Base-by-base conservation (phyloP, 345 rosid genomes). In the Salix viminalis region DNA sequence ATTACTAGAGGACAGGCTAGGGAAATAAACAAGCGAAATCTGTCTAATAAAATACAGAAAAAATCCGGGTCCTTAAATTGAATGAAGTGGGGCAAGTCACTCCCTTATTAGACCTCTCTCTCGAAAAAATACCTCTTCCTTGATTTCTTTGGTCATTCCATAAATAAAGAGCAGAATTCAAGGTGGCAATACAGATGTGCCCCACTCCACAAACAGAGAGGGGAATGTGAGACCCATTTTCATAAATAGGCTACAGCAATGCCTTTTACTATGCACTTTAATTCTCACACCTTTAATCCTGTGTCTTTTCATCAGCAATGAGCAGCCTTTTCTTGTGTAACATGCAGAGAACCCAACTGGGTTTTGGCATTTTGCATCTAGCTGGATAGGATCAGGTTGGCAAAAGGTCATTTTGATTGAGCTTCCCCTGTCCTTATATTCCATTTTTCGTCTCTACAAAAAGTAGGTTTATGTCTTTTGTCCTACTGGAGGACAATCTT, bases 1-100 rank as follows among this genome's bases (percentile, higher is more conserved):
- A 83, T 75, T 72, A 77, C 87, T 84, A 87, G 77, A 76, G 52
- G 88, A 88, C 89, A 87, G 85, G 82, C 69, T 79, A 85, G 73
- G 87, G 86, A 82, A 79, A 85, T 84, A 79, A 69, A 77, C 65
- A 79, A 84, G 80, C 83, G 79, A 76, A 83, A 54, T 15, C 69
- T 66, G 70, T 56, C 65, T 18, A 61, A 71, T 65, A 73, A 80
- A 78, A 75, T 54, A 69, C 82, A 66, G 74, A 73, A 73, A 65
- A 62, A 73, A 54, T 69, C 66, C 65, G 9, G 61, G 44, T 56
- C 65, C 71, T 71, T 58, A 60, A 61, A 32, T 52, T 26, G 78
- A 44, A 65, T 62, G 64, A 67, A 76, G 65, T 74, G 67, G 69
- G 72, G 67, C 44, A 74, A 65, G 66, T 75, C 41, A 34, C 56